Base-by-base conservation (phyloP, 192 early-diverging fungal genomes). In the Obelidium mucronatum region DNA sequence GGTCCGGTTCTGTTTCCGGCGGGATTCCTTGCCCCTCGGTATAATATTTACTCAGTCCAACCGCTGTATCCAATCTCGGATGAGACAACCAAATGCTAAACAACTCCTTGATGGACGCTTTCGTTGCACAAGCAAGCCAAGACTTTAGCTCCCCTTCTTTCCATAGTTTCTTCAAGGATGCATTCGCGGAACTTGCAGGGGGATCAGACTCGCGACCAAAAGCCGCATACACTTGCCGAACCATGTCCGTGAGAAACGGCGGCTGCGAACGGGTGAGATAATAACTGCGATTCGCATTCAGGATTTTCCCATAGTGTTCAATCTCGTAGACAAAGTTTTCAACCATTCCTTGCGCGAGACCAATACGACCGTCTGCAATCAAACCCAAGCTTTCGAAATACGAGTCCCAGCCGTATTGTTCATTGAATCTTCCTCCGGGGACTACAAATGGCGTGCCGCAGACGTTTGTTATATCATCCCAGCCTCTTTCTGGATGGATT, bases 251-350 rank as follows among this genome's bases (percentile, higher is more conserved):
- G 53, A 99, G 82, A 82, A 99, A 98, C 5, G 98, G 98, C 19
- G 98, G 98, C 83, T 99, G 98, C 6, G 96, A 97, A 31, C 98
- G 91, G 0, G 93, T 93, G 30, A 99, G 82, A 80, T 98, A 99
- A 86, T 99, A 99, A 37, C 91, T 92, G 33, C 98, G 92, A 82
- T 98, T 98, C 78, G 97, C 98, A 81, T 99, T 99, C 53, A 98
- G 89, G 78, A 99, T 98, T 84, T 98, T 98, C 72, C 96, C 96
- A 74, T 99, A 99, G 83, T 97, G 96, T 65, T 92, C 92, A 77
- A 99, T 98, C 81, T 97, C 90, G 83, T 99, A 99, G 26, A 87
- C 89, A 85, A 99, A 98, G 82, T 99, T 96, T 72, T 98, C 97
- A 3, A 98, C 93, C 97, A 98, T 98, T 76, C 93, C 92, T 76